Base-by-base conservation (phyloP, 306 rosid species). In the Ormosia emarginata region DNA sequence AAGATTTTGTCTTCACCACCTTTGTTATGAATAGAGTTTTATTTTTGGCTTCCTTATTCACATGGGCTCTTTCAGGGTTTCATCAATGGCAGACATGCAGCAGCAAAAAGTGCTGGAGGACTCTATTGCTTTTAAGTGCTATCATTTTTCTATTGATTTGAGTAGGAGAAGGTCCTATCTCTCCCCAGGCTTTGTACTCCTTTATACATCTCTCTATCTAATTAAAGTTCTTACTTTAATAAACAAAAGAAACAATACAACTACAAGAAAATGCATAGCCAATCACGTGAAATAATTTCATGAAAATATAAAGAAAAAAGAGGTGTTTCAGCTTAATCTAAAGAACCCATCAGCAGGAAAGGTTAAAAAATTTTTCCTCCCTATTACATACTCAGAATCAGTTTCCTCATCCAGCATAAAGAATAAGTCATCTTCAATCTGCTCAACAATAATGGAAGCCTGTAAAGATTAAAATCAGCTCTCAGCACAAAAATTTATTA, bases 401-500 rank as follows among this genome's bases (percentile, higher is more conserved):
- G 99, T 95, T 92, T 95, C 99, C 83, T 95, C 99, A 82, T 95
- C 98, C 85, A 95, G 91, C 98, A 95, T 93, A 84, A 83, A 89
- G 92, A 95, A 95, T 67, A 95, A 82, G 75, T 84, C 87, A 81
- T 93, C 99, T 84, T 95, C 99, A 79, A 93, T 93, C 85, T 93
- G 94, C 86, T 93, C 99, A 59, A 81, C 90, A 57, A 88, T 90
- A 73, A 95, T 79, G 10, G 98, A 92, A 67, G 84, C 99, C 99
- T 95, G 94, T 40, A 72, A 77, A 37, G 75, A 81, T 80, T 40
- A 86, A 79, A 58, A 87, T 36, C 77, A 77, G 57, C 15, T 63
- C n/a, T 70, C 74, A 82, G 81, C 50, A 71, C 46, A 82, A 83
- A 49, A 81, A 67, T 81, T 41, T 41, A 59, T 63, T 43, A 67